Percentiles rank a stretch among this genome's conserved stretches.
phyloP scores from a whole-genome alignment of 495 filamentous ascomycete species.

The Lasiosphaeriaceae sp. region DNA sequence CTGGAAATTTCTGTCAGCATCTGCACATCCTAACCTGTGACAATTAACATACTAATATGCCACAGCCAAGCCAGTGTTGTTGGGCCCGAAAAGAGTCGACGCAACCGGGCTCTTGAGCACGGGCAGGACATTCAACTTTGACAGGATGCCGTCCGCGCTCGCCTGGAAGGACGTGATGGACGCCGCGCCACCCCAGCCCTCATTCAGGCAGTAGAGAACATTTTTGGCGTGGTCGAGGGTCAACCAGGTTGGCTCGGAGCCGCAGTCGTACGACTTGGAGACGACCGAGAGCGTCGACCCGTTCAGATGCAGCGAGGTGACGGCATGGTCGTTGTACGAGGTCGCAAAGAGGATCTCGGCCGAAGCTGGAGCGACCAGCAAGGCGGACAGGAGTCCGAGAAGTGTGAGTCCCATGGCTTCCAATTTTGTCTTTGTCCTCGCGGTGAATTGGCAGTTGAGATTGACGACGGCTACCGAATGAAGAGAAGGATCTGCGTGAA shows the following conservation, averaged over 20 bases:
- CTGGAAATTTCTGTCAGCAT: constrained; percentile 17
- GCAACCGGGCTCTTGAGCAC: constrained; percentile 49
- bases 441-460: too few species aligned
- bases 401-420: too few species aligned
- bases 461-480: too few species aligned
- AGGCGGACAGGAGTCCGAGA: constrained; percentile 19
- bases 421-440: too few species aligned
- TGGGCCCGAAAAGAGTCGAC: constrained; percentile 47
- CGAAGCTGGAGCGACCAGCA: constrained; percentile 30
- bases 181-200: constrained; percentile 40
- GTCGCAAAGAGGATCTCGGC: constrained; percentile 53
- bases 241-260: constrained; percentile 56
- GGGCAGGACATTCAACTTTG: constrained; percentile 37
- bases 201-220: constrained; percentile 60
- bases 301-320: constrained; percentile 52
- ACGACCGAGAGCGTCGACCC: constrained; percentile 27
- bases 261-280: constrained; percentile 47
- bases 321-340: constrained; percentile 53
- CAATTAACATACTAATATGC: constrained; percentile 46
- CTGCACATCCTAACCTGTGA: constrained; percentile 42
- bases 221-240: constrained; percentile 44
- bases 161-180: constrained; percentile 41
- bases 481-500: too few species aligned
- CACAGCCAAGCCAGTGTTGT: constrained; percentile 37
- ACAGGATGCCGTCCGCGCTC: constrained; percentile 35